phyloP scores from a whole-genome alignment of 148 eudicot species.

The Arbutus unedo region DNA sequence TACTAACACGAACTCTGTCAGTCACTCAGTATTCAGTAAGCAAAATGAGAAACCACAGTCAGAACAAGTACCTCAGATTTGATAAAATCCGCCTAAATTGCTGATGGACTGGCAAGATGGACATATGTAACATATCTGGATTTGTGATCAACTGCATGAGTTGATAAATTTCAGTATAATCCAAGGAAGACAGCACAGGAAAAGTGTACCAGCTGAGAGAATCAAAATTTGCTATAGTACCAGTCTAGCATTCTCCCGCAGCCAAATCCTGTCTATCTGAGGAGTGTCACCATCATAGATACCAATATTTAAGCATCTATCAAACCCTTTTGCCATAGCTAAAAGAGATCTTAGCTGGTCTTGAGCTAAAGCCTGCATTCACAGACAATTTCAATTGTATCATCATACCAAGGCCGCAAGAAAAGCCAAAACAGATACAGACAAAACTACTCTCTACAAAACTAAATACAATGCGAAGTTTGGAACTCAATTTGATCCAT shows the following conservation, averaged over 20 bases:
- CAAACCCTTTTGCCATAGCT: slow-evolving; percentile 46
- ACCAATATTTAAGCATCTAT: slow-evolving; percentile 56
- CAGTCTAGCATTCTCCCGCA: slow-evolving; percentile 86
- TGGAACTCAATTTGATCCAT: background rate
- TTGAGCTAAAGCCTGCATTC: slow-evolving; percentile 91
- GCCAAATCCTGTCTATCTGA: slow-evolving; percentile 62
- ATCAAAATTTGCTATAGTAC: slow-evolving; percentile 37
- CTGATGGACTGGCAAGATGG: slow-evolving; percentile 86
- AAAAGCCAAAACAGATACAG: slow-evolving; percentile 8
- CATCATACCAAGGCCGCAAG: slow-evolving; percentile 12
- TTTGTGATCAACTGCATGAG: slow-evolving; percentile 89
- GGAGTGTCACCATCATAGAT: slow-evolving; percentile 96
- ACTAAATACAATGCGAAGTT: background rate
- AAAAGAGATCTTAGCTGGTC: slow-evolving; percentile 80
- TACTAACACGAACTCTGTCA: background rate
- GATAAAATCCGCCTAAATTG: slow-evolving; percentile 71
- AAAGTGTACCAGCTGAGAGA: slow-evolving; percentile 7
- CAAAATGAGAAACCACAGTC: slow-evolving; percentile 15
- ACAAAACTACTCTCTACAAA: background rate
- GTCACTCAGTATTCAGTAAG: background rate
- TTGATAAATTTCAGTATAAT: slow-evolving; percentile 18
- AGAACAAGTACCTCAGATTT: slow-evolving; percentile 67
- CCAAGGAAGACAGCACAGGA: slow-evolving; percentile 1
- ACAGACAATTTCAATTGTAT: slow-evolving; percentile 12
- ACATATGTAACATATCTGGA: slow-evolving; percentile 94